phyloP scores from a whole-genome alignment of 2,329 filamentous ascomycete species.

The Lasiodiplodia sp. region DNA sequence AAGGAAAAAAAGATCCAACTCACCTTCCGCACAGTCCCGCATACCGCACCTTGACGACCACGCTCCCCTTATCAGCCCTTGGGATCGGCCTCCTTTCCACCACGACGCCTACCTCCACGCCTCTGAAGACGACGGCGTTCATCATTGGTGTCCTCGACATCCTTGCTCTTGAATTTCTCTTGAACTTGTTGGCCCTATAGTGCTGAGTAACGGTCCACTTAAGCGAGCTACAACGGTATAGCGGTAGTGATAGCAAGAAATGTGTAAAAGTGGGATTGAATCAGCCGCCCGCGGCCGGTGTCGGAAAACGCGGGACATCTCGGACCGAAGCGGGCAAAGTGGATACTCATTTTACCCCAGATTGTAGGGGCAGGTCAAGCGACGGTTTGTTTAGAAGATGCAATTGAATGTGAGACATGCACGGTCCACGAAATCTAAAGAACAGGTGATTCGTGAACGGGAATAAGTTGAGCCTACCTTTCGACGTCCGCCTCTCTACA shows the following conservation, averaged over 20 bases:
- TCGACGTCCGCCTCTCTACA: not conserved
- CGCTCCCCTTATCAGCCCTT: slow-evolving; percentile 73
- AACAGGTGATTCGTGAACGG: not conserved
- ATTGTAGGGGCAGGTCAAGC: not conserved
- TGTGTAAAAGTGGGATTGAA: not conserved
- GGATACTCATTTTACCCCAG: not conserved
- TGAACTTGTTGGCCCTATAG: not conserved
- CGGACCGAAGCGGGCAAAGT: not conserved
- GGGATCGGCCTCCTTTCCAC: slow-evolving; percentile 84
- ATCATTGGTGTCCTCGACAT: slow-evolving; percentile 56
- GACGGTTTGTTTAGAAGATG: not conserved
- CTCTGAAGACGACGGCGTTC: slow-evolving; percentile 90
- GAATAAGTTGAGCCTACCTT: not conserved
- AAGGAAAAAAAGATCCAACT: not conserved
- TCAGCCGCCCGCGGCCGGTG: not conserved
- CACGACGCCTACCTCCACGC: slow-evolving; percentile 71
- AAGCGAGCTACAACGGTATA: not conserved
- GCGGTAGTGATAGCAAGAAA: not conserved
- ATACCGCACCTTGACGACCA: slow-evolving; percentile 83
- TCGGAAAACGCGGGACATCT: not conserved
- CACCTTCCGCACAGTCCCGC: slow-evolving; percentile 83
- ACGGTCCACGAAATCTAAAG: not conserved
- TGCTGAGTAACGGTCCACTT: not conserved
- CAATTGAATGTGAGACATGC: not conserved
- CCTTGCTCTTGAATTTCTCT: not conserved